Evolutionary conservation across 768 basidiomycete species (phyloP).

Genomic region (Lyophyllum shimeji): DNA sequence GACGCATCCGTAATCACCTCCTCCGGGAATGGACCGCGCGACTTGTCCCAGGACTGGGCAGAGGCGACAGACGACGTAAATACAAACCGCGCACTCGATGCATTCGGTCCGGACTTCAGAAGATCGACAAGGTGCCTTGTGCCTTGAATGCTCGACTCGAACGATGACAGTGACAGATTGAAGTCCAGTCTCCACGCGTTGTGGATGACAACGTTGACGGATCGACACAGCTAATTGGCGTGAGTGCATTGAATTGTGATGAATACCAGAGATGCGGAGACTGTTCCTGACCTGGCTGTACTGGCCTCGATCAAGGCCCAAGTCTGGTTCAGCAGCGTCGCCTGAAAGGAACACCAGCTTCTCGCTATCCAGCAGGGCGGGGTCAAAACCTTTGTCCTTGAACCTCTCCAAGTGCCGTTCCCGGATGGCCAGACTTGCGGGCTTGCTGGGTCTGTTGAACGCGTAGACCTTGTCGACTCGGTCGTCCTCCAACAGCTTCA

Average conservation of each 20-base stretch:
- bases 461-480: constrained; percentile 15
- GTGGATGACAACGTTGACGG: constrained; percentile 36
- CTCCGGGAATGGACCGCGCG: constrained; percentile 32
- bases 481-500: constrained; percentile 12
- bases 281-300: constrained; percentile 21
- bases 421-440: constrained; percentile 3
- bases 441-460: constrained; percentile 17
- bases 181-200: constrained; percentile 43
- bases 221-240: constrained; percentile 22
- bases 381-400: constrained; percentile 28
- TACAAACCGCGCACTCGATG: constrained; percentile 27
- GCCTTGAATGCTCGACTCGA: constrained; percentile 46
- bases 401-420: constrained; percentile 19
- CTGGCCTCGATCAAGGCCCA: constrained; percentile 26
- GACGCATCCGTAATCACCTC: constrained; percentile 29
- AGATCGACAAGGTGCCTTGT: constrained; percentile 48
- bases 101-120: constrained; percentile 23
- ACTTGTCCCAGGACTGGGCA: constrained; percentile 26
- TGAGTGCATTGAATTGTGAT: not conserved
- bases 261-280: not conserved
- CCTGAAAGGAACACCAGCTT: constrained; percentile 36
- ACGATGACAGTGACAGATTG: constrained; percentile 47
- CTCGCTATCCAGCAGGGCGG: constrained; percentile 21
- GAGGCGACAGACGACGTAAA: constrained; percentile 41
- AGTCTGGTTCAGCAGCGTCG: constrained; percentile 22